A percentile compares a stretch with the other conserved stretches of the same genome.
Evolutionary conservation across 2,329 filamentous ascomycete species (phyloP).

Genomic region (Epichloe baconii): DNA sequence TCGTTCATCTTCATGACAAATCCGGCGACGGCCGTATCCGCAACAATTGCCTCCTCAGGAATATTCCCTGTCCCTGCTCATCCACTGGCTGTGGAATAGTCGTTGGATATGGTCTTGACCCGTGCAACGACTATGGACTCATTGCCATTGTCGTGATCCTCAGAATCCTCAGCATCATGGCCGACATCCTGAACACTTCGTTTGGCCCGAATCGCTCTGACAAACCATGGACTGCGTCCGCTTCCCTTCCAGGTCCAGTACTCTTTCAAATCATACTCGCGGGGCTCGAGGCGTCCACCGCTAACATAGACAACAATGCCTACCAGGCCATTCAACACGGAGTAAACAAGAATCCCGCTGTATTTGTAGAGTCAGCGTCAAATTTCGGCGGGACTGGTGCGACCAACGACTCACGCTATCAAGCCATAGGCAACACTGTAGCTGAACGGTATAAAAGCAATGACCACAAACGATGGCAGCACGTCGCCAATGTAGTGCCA

Average conservation of each 20-base stretch:
- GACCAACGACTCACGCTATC: constrained; percentile 43
- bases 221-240: constrained; percentile 34
- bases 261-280: constrained; percentile 40
- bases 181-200: neutral
- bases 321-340: constrained; percentile 35
- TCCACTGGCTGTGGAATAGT: constrained; percentile 3
- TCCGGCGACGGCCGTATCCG: no score
- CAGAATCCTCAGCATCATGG: neutral
- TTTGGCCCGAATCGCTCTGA: constrained; percentile 22
- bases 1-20: neutral
- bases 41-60: no score
- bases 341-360: constrained; percentile 41
- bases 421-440: constrained; percentile 70
- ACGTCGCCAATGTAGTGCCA: constrained; percentile 67
- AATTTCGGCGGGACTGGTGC: neutral
- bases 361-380: constrained; percentile 2
- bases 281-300: constrained; percentile 30
- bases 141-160: constrained; percentile 1
- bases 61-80: neutral
- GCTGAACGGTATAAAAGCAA: constrained; percentile 64
- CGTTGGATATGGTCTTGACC: constrained; percentile 5
- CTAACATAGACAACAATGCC: constrained; percentile 31
- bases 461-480: constrained; percentile 61
- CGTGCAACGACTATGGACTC: constrained; percentile 1
- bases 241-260: constrained; percentile 41